Evolutionary conservation across 257 asterid genomes (phyloP), one percentile per base, ranked within the genome.

Genomic region (Vinca minor): DNA sequence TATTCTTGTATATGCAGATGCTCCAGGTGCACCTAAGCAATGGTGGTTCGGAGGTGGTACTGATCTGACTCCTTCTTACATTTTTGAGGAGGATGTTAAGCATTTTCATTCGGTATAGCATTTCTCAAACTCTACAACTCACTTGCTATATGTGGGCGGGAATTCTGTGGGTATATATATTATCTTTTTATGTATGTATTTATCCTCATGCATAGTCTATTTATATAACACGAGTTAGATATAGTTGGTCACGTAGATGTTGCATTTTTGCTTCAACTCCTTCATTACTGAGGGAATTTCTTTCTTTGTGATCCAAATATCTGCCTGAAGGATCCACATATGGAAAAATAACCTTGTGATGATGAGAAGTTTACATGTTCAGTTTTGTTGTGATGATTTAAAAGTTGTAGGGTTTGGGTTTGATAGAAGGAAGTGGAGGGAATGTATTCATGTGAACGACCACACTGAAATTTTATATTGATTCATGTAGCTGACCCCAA

Each of bases 21-120:
- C 86, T 76, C 95, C 93, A 14, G 96, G 98, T 71, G 95, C 98
- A 63, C 98, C 98, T 64, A 82, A 80, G 54, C 92, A 84, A 38
- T 92, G 98, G 98, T 92, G 98, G 98, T 92, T 92, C 76, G 98
- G 98, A 57, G 98, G 98, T 66, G 96, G 96, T 69, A 92, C 96
- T 26, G 98, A 92, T 82, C 78, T 88, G 80, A 88, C 98, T 44
- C 98, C 98, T 73, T 85, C 98, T 54, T 92, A 92, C 85, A 78
- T 92, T 71, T 92, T 89, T 74, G 95, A 92, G 76, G 98, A 92
- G 79, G 98, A 92, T 62, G 95, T 88, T 50, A 87, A 82, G 79
- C 98, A 92, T 76, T 92, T 92, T 70, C 98, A 92, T 75, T 82
- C 75, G 95, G 98, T 92, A 88, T 68, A 72, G 59, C 55, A 68